Evolutionary conservation across 306 rosid species (phyloP).

Genomic region (Vachellia collinsii): DNA sequence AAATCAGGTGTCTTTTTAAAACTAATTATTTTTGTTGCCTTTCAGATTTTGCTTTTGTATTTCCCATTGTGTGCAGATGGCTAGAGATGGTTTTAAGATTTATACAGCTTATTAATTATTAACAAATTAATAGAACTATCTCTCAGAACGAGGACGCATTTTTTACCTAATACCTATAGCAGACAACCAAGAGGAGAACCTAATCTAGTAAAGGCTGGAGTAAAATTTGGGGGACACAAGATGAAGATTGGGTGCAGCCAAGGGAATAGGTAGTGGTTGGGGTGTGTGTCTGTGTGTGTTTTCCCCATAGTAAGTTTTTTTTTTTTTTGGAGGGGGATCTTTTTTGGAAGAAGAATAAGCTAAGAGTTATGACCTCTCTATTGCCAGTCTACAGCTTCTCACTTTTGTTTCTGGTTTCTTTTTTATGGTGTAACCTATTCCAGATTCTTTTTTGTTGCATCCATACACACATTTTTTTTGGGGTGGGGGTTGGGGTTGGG

Average conservation of each 20-base stretch:
- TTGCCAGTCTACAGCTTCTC: background rate
- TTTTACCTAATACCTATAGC: background rate
- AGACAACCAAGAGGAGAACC: background rate
- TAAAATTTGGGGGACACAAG: background rate
- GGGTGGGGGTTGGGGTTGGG: too few species aligned
- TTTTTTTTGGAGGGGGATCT: background rate
- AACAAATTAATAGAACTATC: background rate
- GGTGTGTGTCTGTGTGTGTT: background rate
- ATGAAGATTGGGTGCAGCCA: background rate
- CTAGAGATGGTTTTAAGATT: background rate
- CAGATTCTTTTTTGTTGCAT: too few species aligned
- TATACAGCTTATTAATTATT: background rate
- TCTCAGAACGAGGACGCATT: background rate
- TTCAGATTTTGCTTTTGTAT: background rate
- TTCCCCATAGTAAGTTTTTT: too few species aligned
- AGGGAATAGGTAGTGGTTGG: background rate
- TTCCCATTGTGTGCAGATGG: background rate
- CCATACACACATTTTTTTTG: too few species aligned
- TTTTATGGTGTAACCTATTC: background rate
- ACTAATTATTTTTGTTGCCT: background rate
- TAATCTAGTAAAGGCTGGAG: background rate
- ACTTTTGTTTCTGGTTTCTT: background rate
- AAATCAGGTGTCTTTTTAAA: slow-evolving; percentile 60
- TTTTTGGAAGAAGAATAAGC: background rate
- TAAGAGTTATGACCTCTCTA: background rate